Evolutionary conservation across 2,329 filamentous ascomycete genomes (phyloP).

Genomic region (Aspergillus fijiensis): DNA sequence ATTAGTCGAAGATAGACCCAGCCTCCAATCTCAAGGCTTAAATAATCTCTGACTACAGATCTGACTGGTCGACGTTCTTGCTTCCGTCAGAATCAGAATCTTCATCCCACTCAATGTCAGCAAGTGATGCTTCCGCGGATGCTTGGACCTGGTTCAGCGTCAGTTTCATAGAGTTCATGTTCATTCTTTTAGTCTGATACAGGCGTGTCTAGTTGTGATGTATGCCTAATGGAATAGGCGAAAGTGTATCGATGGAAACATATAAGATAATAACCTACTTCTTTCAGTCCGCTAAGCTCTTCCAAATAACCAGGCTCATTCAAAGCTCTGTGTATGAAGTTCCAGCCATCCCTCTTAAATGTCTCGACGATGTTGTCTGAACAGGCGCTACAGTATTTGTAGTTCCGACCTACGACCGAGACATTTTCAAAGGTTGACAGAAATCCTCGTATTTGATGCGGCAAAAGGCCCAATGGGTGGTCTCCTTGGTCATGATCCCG

Average conservation of each 20-base stretch:
- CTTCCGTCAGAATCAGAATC: conserved; percentile 40
- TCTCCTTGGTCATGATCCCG: conserved; percentile 35
- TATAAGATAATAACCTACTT: conserved; percentile 38
- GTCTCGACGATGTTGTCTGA: conserved; percentile 54
- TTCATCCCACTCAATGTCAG: conserved; percentile 48
- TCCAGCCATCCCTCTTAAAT: conserved; percentile 58
- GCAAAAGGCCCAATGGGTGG: conserved; percentile 54
- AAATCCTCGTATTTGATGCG: conserved; percentile 64
- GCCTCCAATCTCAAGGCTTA: conserved; percentile 28
- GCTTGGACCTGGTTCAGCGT: conserved; percentile 43
- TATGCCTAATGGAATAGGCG: conserved; percentile 4
- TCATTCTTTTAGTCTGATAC: background rate
- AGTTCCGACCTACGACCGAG: conserved; percentile 56
- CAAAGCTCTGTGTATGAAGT: conserved; percentile 59
- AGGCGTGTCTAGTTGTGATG: background rate
- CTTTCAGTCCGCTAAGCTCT: conserved; percentile 60
- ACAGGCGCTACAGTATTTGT: conserved; percentile 63
- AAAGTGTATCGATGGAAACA: conserved; percentile 21
- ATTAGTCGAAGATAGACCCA: conserved; percentile 62
- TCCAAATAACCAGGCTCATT: conserved; percentile 64
- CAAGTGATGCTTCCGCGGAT: conserved; percentile 46
- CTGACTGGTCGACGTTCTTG: conserved; percentile 15
- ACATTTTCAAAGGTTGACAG: conserved; percentile 61
- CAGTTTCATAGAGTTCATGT: conserved; percentile 12
- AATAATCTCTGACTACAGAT: background rate